Evolutionary conservation across 1,284 basidiomycete species (phyloP).

Genomic region (Volvariella volvacea): DNA sequence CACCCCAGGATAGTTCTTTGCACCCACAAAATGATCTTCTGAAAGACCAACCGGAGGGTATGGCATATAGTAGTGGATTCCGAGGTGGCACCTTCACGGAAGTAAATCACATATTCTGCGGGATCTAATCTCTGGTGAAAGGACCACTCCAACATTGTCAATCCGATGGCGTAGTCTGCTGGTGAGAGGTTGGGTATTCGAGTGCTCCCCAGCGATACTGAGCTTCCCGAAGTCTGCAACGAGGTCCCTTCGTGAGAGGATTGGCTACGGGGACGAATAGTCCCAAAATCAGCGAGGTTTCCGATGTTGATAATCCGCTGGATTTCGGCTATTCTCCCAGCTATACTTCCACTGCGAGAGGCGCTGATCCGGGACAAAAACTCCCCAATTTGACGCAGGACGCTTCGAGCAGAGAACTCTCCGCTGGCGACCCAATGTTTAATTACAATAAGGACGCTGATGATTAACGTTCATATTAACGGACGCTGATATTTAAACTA

Average conservation of each 20-base stretch:
- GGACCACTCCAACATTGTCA: constrained; percentile 36
- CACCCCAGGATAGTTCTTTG: constrained; percentile 33
- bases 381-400: constrained; percentile 15
- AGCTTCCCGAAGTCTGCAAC: too few relatives aligned
- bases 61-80: constrained; percentile 21
- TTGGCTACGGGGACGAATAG: too few relatives aligned
- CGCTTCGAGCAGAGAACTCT: constrained; percentile 8
- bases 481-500: too few relatives aligned
- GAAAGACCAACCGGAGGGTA: constrained; percentile 25
- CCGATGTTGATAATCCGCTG: too few relatives aligned
- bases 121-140: constrained; percentile 29
- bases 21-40: constrained; percentile 36
- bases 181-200: constrained; percentile 23
- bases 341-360: too few relatives aligned
- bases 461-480: constrained; percentile 2
- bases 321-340: too few relatives aligned
- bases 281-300: too few relatives aligned
- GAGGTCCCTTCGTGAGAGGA: too few relatives aligned
- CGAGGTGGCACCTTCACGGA: constrained; percentile 17
- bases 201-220: constrained; percentile 12
- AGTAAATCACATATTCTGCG: constrained; percentile 34
- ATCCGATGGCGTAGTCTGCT: constrained; percentile 31
- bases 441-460: constrained; percentile 29
- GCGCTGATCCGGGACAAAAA: too few relatives aligned
- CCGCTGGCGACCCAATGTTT: constrained; percentile 28